Evolutionary conservation across 1,284 basidiomycete species (phyloP).

Genomic region (Boletus smithii): DNA sequence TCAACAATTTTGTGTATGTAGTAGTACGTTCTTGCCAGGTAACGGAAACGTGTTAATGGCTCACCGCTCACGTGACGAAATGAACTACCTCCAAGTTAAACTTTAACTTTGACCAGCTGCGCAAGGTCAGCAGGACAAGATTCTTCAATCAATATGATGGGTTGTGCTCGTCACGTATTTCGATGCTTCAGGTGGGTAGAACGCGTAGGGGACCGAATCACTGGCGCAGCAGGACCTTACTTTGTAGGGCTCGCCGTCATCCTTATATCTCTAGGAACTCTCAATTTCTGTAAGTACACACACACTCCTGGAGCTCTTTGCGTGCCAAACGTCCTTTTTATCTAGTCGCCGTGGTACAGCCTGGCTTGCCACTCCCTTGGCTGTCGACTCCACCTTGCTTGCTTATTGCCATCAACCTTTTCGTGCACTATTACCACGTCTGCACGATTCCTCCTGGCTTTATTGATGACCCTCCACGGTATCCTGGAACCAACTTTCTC

Average conservation of each 20-base stretch:
- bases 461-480: slow-evolving; percentile 38
- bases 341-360: slow-evolving; percentile 72
- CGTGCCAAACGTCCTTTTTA: background rate
- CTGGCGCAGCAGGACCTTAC: slow-evolving; percentile 86
- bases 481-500: slow-evolving; percentile 40
- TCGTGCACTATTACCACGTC: slow-evolving; percentile 81
- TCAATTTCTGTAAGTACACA: slow-evolving; percentile 76
- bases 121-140: too few species aligned
- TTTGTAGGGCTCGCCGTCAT: slow-evolving; percentile 79
- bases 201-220: slow-evolving; percentile 72
- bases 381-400: slow-evolving; percentile 64
- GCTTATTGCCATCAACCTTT: slow-evolving; percentile 75
- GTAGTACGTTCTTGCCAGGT: too few species aligned
- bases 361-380: slow-evolving; percentile 49
- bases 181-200: slow-evolving; percentile 84
- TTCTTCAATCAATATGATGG: slow-evolving; percentile 33
- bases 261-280: slow-evolving; percentile 64
- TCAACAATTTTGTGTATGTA: background rate
- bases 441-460: slow-evolving; percentile 78
- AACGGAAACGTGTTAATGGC: too few species aligned
- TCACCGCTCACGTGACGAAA: background rate
- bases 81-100: too few species aligned
- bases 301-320: background rate
- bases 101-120: background rate
- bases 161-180: slow-evolving; percentile 66